Evolutionary conservation across 257 asterid genomes (phyloP), one percentile per base, ranked within the genome.

Genomic region (Anisodus acutangulus): DNA sequence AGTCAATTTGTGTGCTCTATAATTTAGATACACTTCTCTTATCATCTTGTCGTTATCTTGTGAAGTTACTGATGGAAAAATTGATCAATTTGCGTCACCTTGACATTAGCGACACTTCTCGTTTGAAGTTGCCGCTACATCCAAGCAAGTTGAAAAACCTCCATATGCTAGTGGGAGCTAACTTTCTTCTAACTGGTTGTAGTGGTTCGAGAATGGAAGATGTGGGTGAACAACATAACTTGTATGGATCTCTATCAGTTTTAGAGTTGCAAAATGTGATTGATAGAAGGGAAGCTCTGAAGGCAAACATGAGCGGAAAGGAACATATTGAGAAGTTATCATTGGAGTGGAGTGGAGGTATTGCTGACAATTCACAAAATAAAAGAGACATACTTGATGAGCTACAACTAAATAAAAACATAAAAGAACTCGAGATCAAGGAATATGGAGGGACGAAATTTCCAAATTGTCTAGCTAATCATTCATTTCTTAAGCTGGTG

Each of bases 241-340:
- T 81, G 57, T 45, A 19, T 43, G 82, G 67, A 8, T 54, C 37
- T 17, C 64, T 85, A 2, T 4, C 35, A 1, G 13, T 85, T 71
- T 6, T 8, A 12, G 78, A 66, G 51, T 49, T 85, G 19, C 54
- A 85, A 85, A 80, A 53, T 69, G 84, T 80, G n/a, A 10, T 7
- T 1, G 6, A 12, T 31, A 43, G 76, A 4, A 43, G 59, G 6
- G 78, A 79, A 15, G 79, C 86, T 5, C 11, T 11, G 2, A 57
- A 39, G 10, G 87, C 57, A 0, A 70, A 80, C 11, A 72, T 85
- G 47, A 64, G 66, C 71, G 53, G 17, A 1, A 79, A 84, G 87
- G 37, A 66, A 0, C 63, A 57, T 51, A 0, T 85, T 68, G 41
- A 41, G 17, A 37, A 6, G 10, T 68, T 69, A 49, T 51, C 15